Base-by-base conservation (phyloP, 2,329 filamentous ascomycete genomes). In the Coniochaeta sp. region DNA sequence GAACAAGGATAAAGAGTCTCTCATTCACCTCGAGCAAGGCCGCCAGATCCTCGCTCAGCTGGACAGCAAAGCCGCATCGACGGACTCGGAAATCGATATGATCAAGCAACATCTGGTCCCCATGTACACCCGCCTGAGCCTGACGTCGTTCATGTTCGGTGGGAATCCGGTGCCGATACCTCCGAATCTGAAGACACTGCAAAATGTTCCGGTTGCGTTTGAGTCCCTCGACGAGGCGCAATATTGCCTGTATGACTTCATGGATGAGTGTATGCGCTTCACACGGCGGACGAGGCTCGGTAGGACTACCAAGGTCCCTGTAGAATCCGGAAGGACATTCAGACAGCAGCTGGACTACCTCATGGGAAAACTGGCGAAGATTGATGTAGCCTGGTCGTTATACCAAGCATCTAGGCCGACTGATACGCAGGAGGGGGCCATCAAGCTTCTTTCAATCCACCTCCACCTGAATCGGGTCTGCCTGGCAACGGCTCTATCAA, bases 1-100 rank as follows among this genome's bases (percentile, higher is more conserved):
- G 36, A 77, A 79, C 40, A 77, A 83, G 61, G 76, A 78, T 50
- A 67, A 69, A 6, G 74, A 76, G 11, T 78, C 80, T 0, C 72
- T 78, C 55, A 69, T 78, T 60, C 77, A 79, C 57, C 76, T 79
- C 17, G 69, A 71, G 17, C 76, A 79, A 62, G 77, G 77, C 8
- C 67, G 77, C 3, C 72, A 75, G 50, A 75, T 79, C 2, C 70
- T 79, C 3, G 70, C 68, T 1, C 69, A 71, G 11, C 65, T 79
- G 7, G 64, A 66, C 0, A 58, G 62, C 14, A 66, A 70, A 33
- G 62, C 64, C 1, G 43, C 61, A 44, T 69, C 69, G 2, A 55
- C 59, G 17, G 64, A 66, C 65, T 71, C 68, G 0, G 69, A 73
- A 4, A 68, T 77, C 60, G 71, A 73, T 9, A 67, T 76, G 58